Percentiles rank a stretch among this genome's conserved stretches.
phyloP scores from a whole-genome alignment of 257 asterid genomes.

The Petrea volubilis region DNA sequence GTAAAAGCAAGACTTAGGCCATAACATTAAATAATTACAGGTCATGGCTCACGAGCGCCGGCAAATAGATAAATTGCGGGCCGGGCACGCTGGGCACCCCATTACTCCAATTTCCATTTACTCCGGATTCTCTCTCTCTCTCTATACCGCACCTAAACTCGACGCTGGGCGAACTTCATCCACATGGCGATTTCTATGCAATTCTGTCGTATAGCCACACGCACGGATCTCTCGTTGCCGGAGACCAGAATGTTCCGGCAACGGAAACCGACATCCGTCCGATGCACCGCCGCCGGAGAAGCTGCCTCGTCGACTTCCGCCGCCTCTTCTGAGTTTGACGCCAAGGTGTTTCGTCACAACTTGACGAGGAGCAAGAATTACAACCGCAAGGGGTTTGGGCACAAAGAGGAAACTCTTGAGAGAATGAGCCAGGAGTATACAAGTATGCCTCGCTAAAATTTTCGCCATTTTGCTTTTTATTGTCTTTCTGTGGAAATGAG shows the following conservation, averaged over 20 bases:
- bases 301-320: slow-evolving; percentile 48
- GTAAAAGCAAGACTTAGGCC: not conserved
- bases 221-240: slow-evolving; percentile 55
- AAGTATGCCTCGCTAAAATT: slow-evolving; percentile 45
- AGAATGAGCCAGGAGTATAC: slow-evolving; percentile 81
- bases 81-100: not conserved
- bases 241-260: slow-evolving; percentile 48
- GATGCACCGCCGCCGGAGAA: slow-evolving; percentile 67
- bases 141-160: no score
- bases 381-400: slow-evolving; percentile 92
- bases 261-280: slow-evolving; percentile 52
- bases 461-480: not conserved
- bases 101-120: not conserved
- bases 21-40: slow-evolving; percentile 21
- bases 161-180: slow-evolving; percentile 17
- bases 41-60: slow-evolving; percentile 27
- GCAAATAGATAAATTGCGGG: slow-evolving; percentile 26
- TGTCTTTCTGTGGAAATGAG: slow-evolving; percentile 1
- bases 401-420: slow-evolving; percentile 70
- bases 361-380: slow-evolving; percentile 88
- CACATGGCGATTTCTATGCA: slow-evolving; percentile 79
- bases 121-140: not conserved
- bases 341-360: slow-evolving; percentile 81
- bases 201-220: slow-evolving; percentile 53
- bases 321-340: slow-evolving; percentile 60